phyloP scores from a whole-genome alignment of 805 yeast genomes.

The Sungouiella blattae region DNA sequence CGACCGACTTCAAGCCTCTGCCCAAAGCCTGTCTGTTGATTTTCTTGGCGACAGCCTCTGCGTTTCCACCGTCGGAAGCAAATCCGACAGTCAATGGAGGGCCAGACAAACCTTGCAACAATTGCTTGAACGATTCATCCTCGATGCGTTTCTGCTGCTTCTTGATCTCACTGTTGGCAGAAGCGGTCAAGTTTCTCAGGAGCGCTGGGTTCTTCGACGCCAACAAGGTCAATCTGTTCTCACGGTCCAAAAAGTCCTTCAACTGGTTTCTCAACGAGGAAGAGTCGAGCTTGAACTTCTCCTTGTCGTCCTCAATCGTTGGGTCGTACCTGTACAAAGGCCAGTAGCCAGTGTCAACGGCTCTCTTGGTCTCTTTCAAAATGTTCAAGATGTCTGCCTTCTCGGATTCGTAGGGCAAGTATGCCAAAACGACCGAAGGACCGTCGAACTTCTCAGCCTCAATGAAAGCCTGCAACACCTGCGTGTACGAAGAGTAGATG shows the following conservation, averaged over 20 bases:
- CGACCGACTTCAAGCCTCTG: slow-evolving; percentile 69
- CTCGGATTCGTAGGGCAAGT: slow-evolving; percentile 71
- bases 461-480: slow-evolving; percentile 78
- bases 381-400: slow-evolving; percentile 67
- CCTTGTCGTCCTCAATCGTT: slow-evolving; percentile 40
- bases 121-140: slow-evolving; percentile 68
- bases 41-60: slow-evolving; percentile 76
- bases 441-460: slow-evolving; percentile 91
- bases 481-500: slow-evolving; percentile 89
- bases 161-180: slow-evolving; percentile 57
- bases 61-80: slow-evolving; percentile 93
- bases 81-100: slow-evolving; percentile 85
- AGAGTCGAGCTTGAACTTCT: slow-evolving; percentile 81
- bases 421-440: slow-evolving; percentile 88
- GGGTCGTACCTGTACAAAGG: slow-evolving; percentile 90
- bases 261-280: slow-evolving; percentile 74
- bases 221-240: slow-evolving; percentile 78
- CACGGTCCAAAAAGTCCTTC: slow-evolving; percentile 79
- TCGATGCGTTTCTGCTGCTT: slow-evolving; percentile 63
- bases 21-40: slow-evolving; percentile 74
- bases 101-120: slow-evolving; percentile 84
- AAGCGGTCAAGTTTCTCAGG: slow-evolving; percentile 65
- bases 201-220: slow-evolving; percentile 69
- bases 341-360: slow-evolving; percentile 95
- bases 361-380: slow-evolving; percentile 79